phyloP scores from a whole-genome alignment of 805 yeast species.

The Cyberlindnera euphorbiiphila region DNA sequence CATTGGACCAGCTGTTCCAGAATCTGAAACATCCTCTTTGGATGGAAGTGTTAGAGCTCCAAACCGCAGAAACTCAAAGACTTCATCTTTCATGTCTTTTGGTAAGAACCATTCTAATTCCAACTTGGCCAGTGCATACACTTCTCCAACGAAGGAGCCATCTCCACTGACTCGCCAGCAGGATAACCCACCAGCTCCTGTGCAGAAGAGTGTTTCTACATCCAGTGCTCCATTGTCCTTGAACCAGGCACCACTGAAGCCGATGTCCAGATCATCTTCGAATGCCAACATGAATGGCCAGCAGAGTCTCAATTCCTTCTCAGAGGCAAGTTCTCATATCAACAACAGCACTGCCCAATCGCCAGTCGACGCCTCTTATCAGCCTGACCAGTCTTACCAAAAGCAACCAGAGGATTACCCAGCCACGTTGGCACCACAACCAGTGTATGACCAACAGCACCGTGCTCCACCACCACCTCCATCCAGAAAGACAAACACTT shows the following conservation, averaged over 20 bases:
- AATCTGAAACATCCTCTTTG: constrained; percentile 27
- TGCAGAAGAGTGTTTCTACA: constrained; percentile 6
- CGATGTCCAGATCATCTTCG: constrained; percentile 28
- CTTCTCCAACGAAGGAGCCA: constrained; percentile 10
- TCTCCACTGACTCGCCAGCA: constrained; percentile 9
- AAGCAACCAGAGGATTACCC: constrained; percentile 9
- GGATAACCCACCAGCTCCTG: constrained; percentile 15
- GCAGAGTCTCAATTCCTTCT: constrained; percentile 14
- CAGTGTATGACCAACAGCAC: constrained; percentile 24
- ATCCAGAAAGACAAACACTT: constrained; percentile 42
- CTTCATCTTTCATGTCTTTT: constrained; percentile 20
- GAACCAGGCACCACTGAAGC: constrained; percentile 34
- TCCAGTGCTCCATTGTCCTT: constrained; percentile 26
- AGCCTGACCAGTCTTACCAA: constrained; percentile 2
- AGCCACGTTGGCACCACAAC: constrained; percentile 30
- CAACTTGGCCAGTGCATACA: constrained; percentile 5
- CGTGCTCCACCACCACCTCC: constrained; percentile 57
- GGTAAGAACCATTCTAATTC: constrained; percentile 12
- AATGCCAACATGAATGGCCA: constrained; percentile 9
- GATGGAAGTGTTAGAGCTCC: constrained; percentile 12
- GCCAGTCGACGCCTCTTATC: constrained; percentile 7
- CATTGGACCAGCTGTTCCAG: constrained; percentile 19
- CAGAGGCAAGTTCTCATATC: constrained; percentile 16
- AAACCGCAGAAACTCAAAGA: constrained; percentile 19
- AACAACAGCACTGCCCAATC: constrained; percentile 16